Conservation (phyloP, 2,329 filamentous ascomycete genomes). For the Ceratocystis lukuohia region DNA sequence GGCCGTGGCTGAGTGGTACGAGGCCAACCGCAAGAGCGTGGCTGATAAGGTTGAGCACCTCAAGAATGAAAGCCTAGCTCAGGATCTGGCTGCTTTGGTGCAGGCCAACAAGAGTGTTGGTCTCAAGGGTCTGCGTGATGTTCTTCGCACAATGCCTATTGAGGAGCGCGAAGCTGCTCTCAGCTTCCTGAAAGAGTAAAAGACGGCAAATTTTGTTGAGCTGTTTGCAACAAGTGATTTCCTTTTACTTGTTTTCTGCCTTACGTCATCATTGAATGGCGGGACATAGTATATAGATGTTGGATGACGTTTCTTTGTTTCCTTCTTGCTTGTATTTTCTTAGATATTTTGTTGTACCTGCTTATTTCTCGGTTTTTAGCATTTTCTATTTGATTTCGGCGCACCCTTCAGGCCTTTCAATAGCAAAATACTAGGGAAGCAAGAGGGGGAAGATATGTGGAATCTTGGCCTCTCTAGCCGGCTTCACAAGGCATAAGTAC, state of each 20-base stretch:
- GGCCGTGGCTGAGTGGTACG: constrained; percentile 86
- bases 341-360: neutral
- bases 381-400: neutral
- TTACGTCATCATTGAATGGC: neutral
- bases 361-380: neutral
- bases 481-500: constrained; percentile 6
- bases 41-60: constrained; percentile 72
- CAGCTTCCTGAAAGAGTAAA: constrained; percentile 38
- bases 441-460: constrained; percentile 15
- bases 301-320: constrained; percentile 11
- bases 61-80: constrained; percentile 54
- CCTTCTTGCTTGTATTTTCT: constrained; percentile 1
- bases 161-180: constrained; percentile 78
- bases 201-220: neutral
- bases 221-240: constrained; percentile 2
- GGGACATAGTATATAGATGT: constrained; percentile 4
- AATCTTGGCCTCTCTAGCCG: constrained; percentile 10
- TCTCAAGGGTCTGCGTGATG: constrained; percentile 74
- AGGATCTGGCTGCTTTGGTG: constrained; percentile 35
- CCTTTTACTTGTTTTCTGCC: constrained; percentile 12
- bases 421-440: neutral
- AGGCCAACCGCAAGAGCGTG: constrained; percentile 77
- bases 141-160: constrained; percentile 75
- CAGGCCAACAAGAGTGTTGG: constrained; percentile 47
- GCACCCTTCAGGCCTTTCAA: neutral